Evolutionary conservation across 176 grass and related monocot genomes (phyloP).

Genomic region (Miscanthus lutarioriparius): DNA sequence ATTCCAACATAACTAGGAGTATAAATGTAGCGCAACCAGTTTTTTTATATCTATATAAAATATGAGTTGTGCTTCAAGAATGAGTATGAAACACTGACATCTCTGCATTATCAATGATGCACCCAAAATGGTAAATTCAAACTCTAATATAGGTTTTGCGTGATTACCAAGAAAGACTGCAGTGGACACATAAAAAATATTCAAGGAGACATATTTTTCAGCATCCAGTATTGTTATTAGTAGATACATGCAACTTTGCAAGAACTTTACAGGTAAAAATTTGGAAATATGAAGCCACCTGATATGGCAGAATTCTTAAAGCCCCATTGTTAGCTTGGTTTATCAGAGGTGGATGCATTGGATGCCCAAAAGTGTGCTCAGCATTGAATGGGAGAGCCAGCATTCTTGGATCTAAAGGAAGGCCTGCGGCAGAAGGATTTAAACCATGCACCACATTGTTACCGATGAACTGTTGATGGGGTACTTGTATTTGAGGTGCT

Average conservation of each 20-base stretch:
- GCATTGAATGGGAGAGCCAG: slow-evolving; percentile 33
- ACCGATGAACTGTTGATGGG: slow-evolving; percentile 36
- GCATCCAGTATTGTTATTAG: slow-evolving; percentile 14
- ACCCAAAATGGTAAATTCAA: slow-evolving; percentile 17
- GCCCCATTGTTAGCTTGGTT: slow-evolving; percentile 37
- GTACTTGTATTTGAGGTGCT: slow-evolving; percentile 40
- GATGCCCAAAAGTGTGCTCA: slow-evolving; percentile 41
- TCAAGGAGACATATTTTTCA: slow-evolving; percentile 12
- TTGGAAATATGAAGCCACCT: slow-evolving; percentile 45
- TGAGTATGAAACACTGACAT: slow-evolving; percentile 12
- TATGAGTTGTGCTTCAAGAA: background rate
- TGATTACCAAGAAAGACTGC: slow-evolving; percentile 9
- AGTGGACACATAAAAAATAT: background rate
- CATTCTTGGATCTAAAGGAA: slow-evolving; percentile 54
- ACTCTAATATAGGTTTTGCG: background rate
- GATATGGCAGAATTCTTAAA: slow-evolving; percentile 43
- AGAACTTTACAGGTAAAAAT: background rate
- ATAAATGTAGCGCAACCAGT: background rate
- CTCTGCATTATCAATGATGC: background rate
- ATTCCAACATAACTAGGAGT: slow-evolving; percentile 16
- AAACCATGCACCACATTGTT: slow-evolving; percentile 43
- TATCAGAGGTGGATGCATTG: slow-evolving; percentile 23
- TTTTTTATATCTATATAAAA: background rate
- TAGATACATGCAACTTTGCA: slow-evolving; percentile 5
- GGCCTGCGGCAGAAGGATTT: slow-evolving; percentile 34